Evolutionary conservation across 257 asterid genomes (phyloP).

Genomic region (Salvia rosmarinus): DNA sequence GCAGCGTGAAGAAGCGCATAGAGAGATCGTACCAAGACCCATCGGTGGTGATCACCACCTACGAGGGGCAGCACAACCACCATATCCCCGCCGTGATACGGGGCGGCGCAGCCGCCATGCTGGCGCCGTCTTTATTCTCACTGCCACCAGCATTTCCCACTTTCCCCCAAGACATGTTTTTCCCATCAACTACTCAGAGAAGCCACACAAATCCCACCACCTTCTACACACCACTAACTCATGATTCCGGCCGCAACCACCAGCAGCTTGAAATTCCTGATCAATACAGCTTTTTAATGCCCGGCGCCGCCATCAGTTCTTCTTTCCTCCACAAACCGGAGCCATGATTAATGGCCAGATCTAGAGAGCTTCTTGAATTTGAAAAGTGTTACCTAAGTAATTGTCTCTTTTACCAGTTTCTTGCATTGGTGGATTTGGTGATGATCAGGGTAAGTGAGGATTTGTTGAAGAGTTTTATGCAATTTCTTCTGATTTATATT

Average conservation of each 20-base stretch:
- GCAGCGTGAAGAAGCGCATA: slow-evolving; percentile 80
- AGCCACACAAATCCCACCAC: slow-evolving; percentile 13
- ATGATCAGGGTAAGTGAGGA: background rate
- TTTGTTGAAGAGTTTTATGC: slow-evolving; percentile 14
- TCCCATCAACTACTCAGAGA: slow-evolving; percentile 20
- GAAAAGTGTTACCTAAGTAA: background rate
- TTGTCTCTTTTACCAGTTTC: background rate
- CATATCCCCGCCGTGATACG: slow-evolving; percentile 72
- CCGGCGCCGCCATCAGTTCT: slow-evolving; percentile 36
- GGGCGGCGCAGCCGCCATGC: slow-evolving; percentile 60
- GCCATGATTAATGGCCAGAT: slow-evolving; percentile 30
- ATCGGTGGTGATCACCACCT: slow-evolving; percentile 77
- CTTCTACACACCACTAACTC: slow-evolving; percentile 30
- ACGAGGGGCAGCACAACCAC: slow-evolving; percentile 92
- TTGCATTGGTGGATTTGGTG: background rate
- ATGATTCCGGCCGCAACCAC: slow-evolving; percentile 15
- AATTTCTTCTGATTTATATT: slow-evolving; percentile 11
- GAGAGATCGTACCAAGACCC: slow-evolving; percentile 85
- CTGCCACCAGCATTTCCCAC: slow-evolving; percentile 29
- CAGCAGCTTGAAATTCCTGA: slow-evolving; percentile 32
- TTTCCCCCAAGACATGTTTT: slow-evolving; percentile 42
- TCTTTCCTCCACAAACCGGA: slow-evolving; percentile 38
- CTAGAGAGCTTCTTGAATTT: background rate
- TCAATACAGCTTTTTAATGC: slow-evolving; percentile 30
- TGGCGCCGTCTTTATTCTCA: slow-evolving; percentile 52